These are phyloP conservation scores for Termitomyces sp. DNA, from an alignment of 768 basidiomycete species.

Conservation along the genomic window DNA sequence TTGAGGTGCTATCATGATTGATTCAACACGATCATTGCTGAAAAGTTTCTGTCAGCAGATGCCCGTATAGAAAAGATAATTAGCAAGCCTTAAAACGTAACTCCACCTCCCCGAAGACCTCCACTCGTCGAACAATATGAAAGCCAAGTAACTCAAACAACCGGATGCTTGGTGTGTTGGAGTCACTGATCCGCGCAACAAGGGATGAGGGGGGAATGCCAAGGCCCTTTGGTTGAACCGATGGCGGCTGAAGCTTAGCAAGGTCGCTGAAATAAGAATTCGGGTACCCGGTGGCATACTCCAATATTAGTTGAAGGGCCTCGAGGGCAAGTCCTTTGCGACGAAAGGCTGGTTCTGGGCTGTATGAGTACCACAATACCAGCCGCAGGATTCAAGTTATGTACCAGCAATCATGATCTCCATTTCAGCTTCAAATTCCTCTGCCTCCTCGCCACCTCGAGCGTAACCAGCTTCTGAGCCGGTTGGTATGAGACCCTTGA, in stretches of 20 bases:
- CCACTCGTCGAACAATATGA: constrained; percentile 52
- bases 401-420: constrained; percentile 92
- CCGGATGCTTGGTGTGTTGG: constrained; percentile 61
- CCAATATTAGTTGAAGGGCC: constrained; percentile 60
- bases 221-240: constrained; percentile 25
- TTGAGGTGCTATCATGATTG: background rate
- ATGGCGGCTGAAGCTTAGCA: background rate
- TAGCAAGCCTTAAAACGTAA: constrained; percentile 42
- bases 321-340: constrained; percentile 43
- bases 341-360: too few species aligned
- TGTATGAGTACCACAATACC: background rate
- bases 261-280: constrained; percentile 15
- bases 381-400: constrained; percentile 2
- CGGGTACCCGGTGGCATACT: constrained; percentile 54
- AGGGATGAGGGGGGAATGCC: constrained; percentile 41
- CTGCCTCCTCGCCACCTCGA: constrained; percentile 26
- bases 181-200: constrained; percentile 64
- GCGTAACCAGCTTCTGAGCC: constrained; percentile 2
- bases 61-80: background rate
- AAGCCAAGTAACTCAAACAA: constrained; percentile 82
- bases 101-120: constrained; percentile 82
- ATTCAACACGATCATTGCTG: background rate
- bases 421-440: constrained; percentile 67
- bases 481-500: constrained; percentile 45
- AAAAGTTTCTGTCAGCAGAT: background rate